These are phyloP conservation scores for Arachis monticola DNA, from an alignment of 331 rosid species.

Conservation along the genomic window DNA sequence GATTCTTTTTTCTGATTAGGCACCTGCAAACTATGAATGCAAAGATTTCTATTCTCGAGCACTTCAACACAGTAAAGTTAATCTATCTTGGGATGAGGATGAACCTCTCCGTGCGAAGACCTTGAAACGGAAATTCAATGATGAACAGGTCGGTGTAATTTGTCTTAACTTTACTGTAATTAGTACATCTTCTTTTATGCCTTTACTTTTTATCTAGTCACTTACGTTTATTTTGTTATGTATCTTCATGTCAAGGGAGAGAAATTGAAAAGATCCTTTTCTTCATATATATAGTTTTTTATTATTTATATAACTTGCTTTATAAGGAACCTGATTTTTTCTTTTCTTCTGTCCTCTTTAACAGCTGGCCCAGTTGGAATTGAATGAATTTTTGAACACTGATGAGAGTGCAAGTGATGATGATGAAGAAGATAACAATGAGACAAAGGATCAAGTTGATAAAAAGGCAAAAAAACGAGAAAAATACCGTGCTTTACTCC, in stretches of 20 bases:
- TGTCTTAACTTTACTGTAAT: constrained; percentile 5
- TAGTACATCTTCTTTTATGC: neutral
- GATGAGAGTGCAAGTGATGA: constrained; percentile 73
- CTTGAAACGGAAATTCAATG: constrained; percentile 69
- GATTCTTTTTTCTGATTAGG: constrained; percentile 50
- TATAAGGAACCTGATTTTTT: constrained; percentile 24
- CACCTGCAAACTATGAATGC: constrained; percentile 69
- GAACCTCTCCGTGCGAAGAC: constrained; percentile 77
- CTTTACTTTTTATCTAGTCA: neutral
- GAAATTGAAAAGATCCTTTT: constrained; percentile 22
- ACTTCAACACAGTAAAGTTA: constrained; percentile 77
- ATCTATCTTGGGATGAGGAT: constrained; percentile 91
- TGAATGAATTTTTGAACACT: constrained; percentile 78
- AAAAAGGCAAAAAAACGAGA: constrained; percentile 56
- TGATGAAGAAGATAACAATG: constrained; percentile 50
- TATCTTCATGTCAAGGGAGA: neutral
- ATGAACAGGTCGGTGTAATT: constrained; percentile 68
- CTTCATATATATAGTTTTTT: constrained; percentile 9
- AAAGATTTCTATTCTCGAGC: constrained; percentile 78
- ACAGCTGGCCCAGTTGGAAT: constrained; percentile 73
- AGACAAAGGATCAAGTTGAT: constrained; percentile 45
- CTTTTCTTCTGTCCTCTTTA: constrained; percentile 6
- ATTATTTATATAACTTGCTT: constrained; percentile 27
- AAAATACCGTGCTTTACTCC: constrained; percentile 64
- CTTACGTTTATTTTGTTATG: constrained; percentile 3